Evolutionary conservation across 2,329 filamentous ascomycete genomes (phyloP).

Genomic region (Colletotrichum sp.): DNA sequence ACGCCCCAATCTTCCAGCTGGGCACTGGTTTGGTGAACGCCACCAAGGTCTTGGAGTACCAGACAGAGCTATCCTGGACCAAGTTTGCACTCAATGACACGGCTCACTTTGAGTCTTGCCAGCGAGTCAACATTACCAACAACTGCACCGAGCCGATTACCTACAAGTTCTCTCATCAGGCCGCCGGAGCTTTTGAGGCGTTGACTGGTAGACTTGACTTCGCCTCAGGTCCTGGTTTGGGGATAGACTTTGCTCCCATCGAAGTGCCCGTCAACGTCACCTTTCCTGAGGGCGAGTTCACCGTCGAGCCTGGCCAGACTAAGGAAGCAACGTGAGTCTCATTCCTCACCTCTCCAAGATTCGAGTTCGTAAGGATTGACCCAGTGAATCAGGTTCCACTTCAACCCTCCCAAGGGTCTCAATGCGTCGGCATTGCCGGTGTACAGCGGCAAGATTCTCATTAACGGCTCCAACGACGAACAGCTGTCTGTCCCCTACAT

Average conservation of each 20-base stretch:
- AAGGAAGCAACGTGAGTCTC: slow-evolving; percentile 21
- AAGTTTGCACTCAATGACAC: slow-evolving; percentile 57
- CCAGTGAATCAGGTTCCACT: slow-evolving; percentile 22
- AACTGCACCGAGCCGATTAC: slow-evolving; percentile 36
- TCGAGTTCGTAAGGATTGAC: too few species aligned
- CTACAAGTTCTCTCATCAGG: slow-evolving; percentile 46
- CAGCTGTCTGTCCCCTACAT: slow-evolving; percentile 45
- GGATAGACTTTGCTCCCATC: background rate
- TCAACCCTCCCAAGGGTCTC: slow-evolving; percentile 29
- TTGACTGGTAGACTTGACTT: background rate
- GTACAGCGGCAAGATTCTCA: slow-evolving; percentile 49
- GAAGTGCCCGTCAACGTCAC: background rate
- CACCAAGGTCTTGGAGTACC: slow-evolving; percentile 46
- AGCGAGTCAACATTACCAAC: slow-evolving; percentile 48
- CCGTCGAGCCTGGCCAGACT: slow-evolving; percentile 30
- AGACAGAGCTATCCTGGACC: slow-evolving; percentile 41
- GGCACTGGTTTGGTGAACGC: slow-evolving; percentile 55
- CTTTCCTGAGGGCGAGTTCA: slow-evolving; percentile 13
- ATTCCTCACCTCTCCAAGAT: too few species aligned
- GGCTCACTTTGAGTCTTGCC: slow-evolving; percentile 40
- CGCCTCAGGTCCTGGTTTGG: background rate
- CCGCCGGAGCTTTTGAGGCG: slow-evolving; percentile 25
- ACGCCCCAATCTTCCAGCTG: slow-evolving; percentile 42
- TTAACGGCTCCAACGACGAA: slow-evolving; percentile 45
- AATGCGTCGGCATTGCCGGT: slow-evolving; percentile 39